A percentile compares a stretch with the other conserved stretches of the same genome.
These are phyloP conservation scores for Eutypella sp. DNA, from an alignment of 2,329 filamentous ascomycete species.

Conservation along the genomic window DNA sequence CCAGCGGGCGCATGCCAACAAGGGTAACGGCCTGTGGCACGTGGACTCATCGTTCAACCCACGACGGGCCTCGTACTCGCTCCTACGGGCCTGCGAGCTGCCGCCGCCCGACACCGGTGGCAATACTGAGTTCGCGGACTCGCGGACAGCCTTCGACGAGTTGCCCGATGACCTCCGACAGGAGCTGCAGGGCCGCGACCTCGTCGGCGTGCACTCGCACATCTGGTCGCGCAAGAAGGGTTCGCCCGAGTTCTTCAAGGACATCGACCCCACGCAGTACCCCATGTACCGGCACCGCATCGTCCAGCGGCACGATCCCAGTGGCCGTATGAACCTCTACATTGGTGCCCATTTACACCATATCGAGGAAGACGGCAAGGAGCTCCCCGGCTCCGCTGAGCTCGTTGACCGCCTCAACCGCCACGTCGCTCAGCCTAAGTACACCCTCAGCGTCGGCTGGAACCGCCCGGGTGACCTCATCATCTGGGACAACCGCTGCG, in stretches of 20 bases:
- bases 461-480: slow-evolving; percentile 44
- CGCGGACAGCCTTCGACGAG: slow-evolving; percentile 44
- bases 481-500: slow-evolving; percentile 55
- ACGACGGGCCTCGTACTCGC: slow-evolving; percentile 45
- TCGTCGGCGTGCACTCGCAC: slow-evolving; percentile 46
- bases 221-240: slow-evolving; percentile 48
- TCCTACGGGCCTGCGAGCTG: slow-evolving; percentile 45
- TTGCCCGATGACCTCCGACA: slow-evolving; percentile 31
- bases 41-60: slow-evolving; percentile 52
- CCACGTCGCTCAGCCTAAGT: slow-evolving; percentile 44
- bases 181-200: slow-evolving; percentile 33
- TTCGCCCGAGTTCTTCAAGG: slow-evolving; percentile 41
- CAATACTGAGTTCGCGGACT: slow-evolving; percentile 49
- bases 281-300: slow-evolving; percentile 42
- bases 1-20: slow-evolving; percentile 16
- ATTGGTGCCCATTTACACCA: slow-evolving; percentile 49
- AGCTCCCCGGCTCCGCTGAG: slow-evolving; percentile 28
- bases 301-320: slow-evolving; percentile 46
- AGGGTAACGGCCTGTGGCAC: slow-evolving; percentile 49
- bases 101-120: slow-evolving; percentile 44
- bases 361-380: slow-evolving; percentile 36
- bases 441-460: slow-evolving; percentile 43
- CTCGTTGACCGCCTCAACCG: slow-evolving; percentile 37
- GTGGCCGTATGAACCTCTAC: slow-evolving; percentile 48
- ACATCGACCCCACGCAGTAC: slow-evolving; percentile 34